Percentiles rank a stretch among this genome's conserved stretches.
phyloP scores from a whole-genome alignment of 225 moss, liverwort and hornwort species.

The Sphagnum contortum region DNA sequence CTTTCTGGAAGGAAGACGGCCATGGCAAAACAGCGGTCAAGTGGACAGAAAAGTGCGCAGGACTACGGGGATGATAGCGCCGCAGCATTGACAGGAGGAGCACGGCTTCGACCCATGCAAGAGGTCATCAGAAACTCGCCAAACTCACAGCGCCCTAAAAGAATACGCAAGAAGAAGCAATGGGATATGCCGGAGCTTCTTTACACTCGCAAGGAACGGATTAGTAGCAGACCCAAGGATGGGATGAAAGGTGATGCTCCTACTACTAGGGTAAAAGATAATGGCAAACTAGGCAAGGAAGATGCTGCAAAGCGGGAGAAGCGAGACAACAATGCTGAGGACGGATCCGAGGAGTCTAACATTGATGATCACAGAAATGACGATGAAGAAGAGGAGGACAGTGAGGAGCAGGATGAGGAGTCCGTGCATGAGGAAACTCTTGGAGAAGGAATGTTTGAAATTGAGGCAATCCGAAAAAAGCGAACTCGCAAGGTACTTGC shows the following conservation, averaged over 20 bases:
- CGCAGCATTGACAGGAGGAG: constrained; percentile 12
- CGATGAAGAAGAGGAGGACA: constrained; percentile 26
- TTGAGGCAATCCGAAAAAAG: constrained; percentile 58
- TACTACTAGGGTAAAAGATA: constrained; percentile 9
- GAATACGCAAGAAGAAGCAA: constrained; percentile 8
- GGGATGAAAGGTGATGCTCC: constrained; percentile 21
- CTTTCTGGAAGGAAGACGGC: constrained; percentile 1
- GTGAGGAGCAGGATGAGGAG: constrained; percentile 24
- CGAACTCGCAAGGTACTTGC: constrained; percentile 43
- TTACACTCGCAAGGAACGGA: constrained; percentile 14
- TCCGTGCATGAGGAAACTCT: constrained; percentile 48
- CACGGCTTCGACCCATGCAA: constrained; percentile 35
- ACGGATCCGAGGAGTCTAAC: constrained; percentile 41
- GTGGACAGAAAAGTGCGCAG: constrained; percentile 23
- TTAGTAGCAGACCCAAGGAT: constrained; percentile 32
- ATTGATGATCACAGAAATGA: constrained; percentile 29
- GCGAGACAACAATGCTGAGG: constrained; percentile 8
- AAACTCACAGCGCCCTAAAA: constrained; percentile 10
- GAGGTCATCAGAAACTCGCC: constrained; percentile 41
- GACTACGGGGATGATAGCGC: constrained; percentile 33
- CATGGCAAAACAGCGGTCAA: constrained; percentile 29
- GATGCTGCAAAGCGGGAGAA: constrained; percentile 4
- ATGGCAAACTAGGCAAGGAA: constrained; percentile 17
- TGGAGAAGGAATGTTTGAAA: constrained; percentile 56
- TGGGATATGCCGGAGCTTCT: too few relatives aligned